A percentile compares a stretch with the other conserved stretches of the same genome.
Evolutionary conservation across 495 filamentous ascomycete genomes (phyloP).

Genomic region (Hypomontagnella submonticulosa): DNA sequence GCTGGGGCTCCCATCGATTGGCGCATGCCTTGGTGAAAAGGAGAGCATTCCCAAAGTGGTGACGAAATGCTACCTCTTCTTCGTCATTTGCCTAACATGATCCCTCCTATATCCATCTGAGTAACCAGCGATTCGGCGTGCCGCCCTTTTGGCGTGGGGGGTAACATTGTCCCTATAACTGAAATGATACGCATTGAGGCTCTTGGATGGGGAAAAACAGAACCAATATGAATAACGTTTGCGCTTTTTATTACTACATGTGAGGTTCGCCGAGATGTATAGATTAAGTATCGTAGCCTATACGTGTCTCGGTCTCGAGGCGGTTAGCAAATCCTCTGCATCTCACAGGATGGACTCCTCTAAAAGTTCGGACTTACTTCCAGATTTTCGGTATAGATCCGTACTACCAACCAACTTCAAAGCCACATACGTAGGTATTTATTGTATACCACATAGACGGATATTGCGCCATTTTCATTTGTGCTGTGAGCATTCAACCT

Average conservation of each 20-base stretch:
- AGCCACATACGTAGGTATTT: conserved; percentile 34
- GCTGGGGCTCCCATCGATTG: conserved; percentile 18
- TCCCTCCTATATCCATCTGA: conserved; percentile 28
- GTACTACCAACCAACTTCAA: conserved; percentile 19
- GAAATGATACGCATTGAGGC: conserved; percentile 39
- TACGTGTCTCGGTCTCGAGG: conserved; percentile 8
- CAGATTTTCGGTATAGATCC: conserved; percentile 30
- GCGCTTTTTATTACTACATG: conserved; percentile 24
- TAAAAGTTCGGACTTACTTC: conserved; percentile 24
- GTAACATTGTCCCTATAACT: conserved; percentile 30
- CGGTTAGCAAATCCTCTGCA: too few relatives aligned
- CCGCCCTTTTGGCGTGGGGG: conserved; percentile 27
- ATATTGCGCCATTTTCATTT: background rate
- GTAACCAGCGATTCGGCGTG: conserved; percentile 23
- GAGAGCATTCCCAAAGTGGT: conserved; percentile 23
- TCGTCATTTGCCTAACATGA: conserved; percentile 19
- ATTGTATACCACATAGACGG: background rate
- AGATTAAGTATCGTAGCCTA: background rate
- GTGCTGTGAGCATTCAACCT: background rate
- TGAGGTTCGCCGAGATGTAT: conserved; percentile 11
- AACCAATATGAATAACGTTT: conserved; percentile 6
- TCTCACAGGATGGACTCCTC: conserved; percentile 17
- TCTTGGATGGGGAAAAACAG: conserved; percentile 26
- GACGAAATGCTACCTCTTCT: conserved; percentile 29
- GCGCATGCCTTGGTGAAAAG: conserved; percentile 7